Evolutionary conservation across 331 rosid genomes (phyloP).

Genomic region (Ulmus americana): DNA sequence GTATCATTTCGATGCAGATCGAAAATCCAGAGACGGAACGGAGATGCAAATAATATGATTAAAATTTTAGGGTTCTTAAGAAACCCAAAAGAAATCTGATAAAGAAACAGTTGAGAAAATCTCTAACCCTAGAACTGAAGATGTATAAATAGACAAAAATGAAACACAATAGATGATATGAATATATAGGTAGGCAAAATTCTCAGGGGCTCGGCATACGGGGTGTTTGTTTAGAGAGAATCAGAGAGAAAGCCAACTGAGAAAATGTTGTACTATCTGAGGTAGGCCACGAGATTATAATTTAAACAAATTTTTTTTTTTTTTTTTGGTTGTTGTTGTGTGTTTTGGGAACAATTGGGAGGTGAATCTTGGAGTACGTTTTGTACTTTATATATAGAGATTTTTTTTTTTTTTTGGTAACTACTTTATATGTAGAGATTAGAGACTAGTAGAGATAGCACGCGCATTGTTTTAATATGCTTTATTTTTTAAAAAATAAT

Average conservation of each 20-base stretch:
- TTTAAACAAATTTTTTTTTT: too few species aligned
- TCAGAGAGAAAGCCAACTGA: not conserved
- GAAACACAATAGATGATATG: not conserved
- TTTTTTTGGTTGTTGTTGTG: too few species aligned
- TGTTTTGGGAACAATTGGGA: too few species aligned
- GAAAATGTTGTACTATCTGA: too few species aligned
- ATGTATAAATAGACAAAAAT: not conserved
- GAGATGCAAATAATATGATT: not conserved
- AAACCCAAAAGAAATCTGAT: too few species aligned
- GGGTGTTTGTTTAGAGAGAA: not conserved
- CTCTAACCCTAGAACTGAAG: not conserved
- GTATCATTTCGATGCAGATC: not conserved
- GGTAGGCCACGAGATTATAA: too few species aligned
- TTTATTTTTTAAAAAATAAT: too few species aligned
- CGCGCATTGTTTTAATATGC: too few species aligned
- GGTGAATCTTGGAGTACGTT: constrained; percentile 2
- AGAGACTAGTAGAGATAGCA: too few species aligned
- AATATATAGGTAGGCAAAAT: not conserved
- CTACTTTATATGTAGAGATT: too few species aligned
- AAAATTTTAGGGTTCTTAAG: not conserved
- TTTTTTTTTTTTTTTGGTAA: too few species aligned
- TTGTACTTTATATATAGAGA: too few species aligned
- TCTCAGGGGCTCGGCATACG: not conserved
- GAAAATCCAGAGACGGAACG: not conserved
- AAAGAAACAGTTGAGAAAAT: not conserved